Percentiles rank a stretch among this genome's conserved stretches.
Conservation (phyloP, 805 yeast species). For the Lipomyces starkeyi region DNA sequence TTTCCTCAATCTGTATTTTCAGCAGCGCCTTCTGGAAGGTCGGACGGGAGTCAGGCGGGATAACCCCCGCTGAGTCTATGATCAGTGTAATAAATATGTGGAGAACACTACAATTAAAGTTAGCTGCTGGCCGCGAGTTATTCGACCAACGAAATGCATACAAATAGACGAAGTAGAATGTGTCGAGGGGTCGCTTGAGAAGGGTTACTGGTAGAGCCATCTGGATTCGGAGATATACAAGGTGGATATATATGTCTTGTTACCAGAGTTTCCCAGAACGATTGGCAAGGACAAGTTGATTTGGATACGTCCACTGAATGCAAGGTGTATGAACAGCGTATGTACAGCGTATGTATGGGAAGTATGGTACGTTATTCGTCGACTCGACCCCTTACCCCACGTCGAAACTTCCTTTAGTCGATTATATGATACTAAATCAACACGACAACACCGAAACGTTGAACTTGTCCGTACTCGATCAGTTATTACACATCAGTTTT, state of each 20-base stretch:
- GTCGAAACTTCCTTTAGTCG: no score
- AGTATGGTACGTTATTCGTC: no score
- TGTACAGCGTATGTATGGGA: no score
- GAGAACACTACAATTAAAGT: slow-evolving; percentile 47
- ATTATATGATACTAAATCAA: no score
- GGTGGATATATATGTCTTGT: not conserved
- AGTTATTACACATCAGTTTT: no score
- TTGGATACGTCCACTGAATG: no score
- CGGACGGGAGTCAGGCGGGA: slow-evolving; percentile 56
- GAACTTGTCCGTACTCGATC: no score
- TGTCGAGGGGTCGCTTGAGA: slow-evolving; percentile 15
- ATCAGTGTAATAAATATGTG: slow-evolving; percentile 79
- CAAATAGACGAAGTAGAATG: slow-evolving; percentile 18
- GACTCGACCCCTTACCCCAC: no score
- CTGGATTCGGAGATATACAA: not conserved
- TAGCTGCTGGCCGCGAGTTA: not conserved
- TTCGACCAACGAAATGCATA: not conserved
- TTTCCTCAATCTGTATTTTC: slow-evolving; percentile 63
- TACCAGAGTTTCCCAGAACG: no score
- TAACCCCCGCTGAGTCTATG: slow-evolving; percentile 73
- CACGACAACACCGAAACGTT: no score
- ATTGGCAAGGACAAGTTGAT: no score
- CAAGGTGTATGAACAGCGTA: no score
- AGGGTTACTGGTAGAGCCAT: not conserved
- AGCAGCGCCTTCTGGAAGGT: slow-evolving; percentile 57